Conservation (phyloP, 495 filamentous ascomycete genomes). For the Tuber microsphaerosporum region DNA sequence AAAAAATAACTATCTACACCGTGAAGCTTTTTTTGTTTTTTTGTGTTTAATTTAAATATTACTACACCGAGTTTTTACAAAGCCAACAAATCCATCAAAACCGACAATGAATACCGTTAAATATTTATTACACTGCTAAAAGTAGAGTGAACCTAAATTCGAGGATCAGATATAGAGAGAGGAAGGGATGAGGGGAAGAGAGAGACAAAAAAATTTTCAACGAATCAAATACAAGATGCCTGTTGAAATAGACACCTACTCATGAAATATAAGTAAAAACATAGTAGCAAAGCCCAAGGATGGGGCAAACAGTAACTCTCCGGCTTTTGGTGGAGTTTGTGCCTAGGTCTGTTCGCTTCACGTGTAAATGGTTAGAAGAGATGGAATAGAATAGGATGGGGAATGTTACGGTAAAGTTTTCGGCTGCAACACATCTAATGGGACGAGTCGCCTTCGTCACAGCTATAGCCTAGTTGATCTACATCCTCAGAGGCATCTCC, state of each 20-base stretch:
- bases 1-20: not conserved
- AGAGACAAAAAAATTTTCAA: not conserved
- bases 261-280: conserved; percentile 2
- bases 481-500: not conserved
- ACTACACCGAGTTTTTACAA: not conserved
- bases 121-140: not conserved
- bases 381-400: not conserved
- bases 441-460: not conserved
- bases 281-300: not conserved
- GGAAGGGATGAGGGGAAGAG: not conserved
- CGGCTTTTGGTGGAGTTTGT: not conserved
- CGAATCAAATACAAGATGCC: not conserved
- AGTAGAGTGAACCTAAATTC: conserved; percentile 1
- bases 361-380: not conserved
- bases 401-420: not conserved
- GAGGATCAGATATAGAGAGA: not conserved
- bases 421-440: not conserved
- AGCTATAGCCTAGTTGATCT: not conserved
- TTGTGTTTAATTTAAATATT: not conserved
- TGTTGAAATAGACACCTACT: not conserved
- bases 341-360: not conserved
- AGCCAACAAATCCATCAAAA: not conserved
- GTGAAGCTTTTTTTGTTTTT: not conserved
- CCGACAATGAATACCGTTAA: not conserved
- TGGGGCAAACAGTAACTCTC: not conserved